These are phyloP conservation scores for Paragyromitra xinjiangensis DNA, from an alignment of 495 filamentous ascomycete species.

Conservation along the genomic window DNA sequence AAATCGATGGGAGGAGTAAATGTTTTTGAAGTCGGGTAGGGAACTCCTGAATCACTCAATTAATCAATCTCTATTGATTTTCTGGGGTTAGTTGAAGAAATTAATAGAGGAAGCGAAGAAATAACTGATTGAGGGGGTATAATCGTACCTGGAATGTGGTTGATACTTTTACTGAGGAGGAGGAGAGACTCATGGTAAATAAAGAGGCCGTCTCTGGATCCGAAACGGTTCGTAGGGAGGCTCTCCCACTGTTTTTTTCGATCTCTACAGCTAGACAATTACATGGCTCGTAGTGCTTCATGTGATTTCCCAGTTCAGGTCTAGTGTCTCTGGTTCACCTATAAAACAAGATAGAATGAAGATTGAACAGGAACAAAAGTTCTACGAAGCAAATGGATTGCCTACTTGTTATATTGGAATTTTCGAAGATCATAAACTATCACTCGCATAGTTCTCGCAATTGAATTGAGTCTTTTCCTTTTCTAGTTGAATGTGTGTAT, in stretches of 20 bases:
- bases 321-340: no score
- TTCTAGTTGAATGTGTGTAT: no score
- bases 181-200: background rate
- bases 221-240: background rate
- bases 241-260: background rate
- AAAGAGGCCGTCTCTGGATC: background rate
- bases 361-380: no score
- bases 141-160: background rate
- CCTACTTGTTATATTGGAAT: no score
- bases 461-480: no score
- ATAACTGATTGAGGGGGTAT: background rate
- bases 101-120: background rate
- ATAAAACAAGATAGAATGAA: no score
- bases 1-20: background rate
- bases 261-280: background rate
- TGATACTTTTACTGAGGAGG: background rate
- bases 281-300: background rate
- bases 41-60: no score
- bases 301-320: no score
- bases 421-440: no score
- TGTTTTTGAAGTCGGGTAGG: background rate
- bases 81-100: background rate
- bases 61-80: background rate
- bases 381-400: no score
- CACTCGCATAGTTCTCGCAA: no score